Evolutionary conservation across 1,284 basidiomycete genomes (phyloP), one percentile per base, ranked within the genome.

Genomic region (Tilletia setariae): DNA sequence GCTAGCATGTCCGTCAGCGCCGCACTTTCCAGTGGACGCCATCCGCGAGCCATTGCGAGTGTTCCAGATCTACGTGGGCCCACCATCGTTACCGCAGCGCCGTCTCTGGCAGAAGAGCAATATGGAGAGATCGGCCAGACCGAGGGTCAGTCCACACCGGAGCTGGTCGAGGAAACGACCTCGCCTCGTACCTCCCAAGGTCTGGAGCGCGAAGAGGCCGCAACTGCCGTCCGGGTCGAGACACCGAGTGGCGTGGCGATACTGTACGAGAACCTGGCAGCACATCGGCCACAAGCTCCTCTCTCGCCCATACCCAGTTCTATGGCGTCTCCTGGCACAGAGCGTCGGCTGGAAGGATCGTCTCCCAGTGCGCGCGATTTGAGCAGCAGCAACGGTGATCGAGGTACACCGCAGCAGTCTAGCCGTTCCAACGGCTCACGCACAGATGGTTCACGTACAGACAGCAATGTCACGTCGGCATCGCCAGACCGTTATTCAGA

Each of bases 271-370:
- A 30, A 61, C 56, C 21, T 61, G 30, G 56, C 56, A 7, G 28
- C 56, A 2, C 56, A 61, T n/a, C 56, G 56, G 9, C 56, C 56
- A 21, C 25, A 53, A 28, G 42, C 64, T 40, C 43, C 63, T 8
- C 56, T 65, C 32, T 68, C 67, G 56, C 63, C 56, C 35, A 67
- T 62, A 32, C 56, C 56, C 15, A 61, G 56, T 7, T 61, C 56
- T 1, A 35, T 61, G 56, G 56, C 56, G 9, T 61, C 56, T 19
- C 56, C 56, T 7, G 13, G n/a, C 28, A 61, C 56, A 1, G 56
- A 35, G n/a, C 59, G 51, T 47, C 21, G 28, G 2, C 56, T 62
- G 32, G 56, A 61, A 3, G 56, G 32, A 2, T 61, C 56, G 13
- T 35, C 56, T 11, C 56, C 56, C 7, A 61, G 56, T 21, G 28